Base-by-base conservation (phyloP, 805 yeast species). In the Pichia membranifaciens region DNA sequence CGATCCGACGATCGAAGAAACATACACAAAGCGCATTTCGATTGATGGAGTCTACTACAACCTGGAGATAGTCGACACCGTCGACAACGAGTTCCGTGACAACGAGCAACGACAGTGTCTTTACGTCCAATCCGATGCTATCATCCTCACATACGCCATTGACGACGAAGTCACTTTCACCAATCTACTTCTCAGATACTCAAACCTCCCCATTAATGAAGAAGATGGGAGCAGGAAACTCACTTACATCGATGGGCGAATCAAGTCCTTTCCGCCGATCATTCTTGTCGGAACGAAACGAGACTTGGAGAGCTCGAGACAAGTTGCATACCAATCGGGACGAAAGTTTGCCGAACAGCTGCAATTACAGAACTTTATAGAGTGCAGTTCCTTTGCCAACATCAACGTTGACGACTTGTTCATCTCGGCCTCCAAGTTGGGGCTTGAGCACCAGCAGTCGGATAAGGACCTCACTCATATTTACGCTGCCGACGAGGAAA, bases 401-500 rank as follows among this genome's bases (percentile, higher is more conserved):
- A 76, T 84, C 36, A 85, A 87, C 58, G 85, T 90, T 20, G 89
- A 84, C 54, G 87, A 86, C 56, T 86, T 88, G 0, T 90, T 90
- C 57, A 70, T 77, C 15, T 18, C 9, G 1, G 58, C 59, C 2
- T 51, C 54, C 20, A 47, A 53, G 17, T 32, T 50, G 23, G 55
- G 54, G 10, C 10, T 45, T 3, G 29, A 50, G 9, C 41, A 51
- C 37, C 44, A 45, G 21, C 29, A 39, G 7, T 40, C 48, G 4
- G 53, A 52, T 4, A 37, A 50, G 10, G 52, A 56, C 39, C 20
- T 43, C 5, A 48, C 50, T 31, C 41, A 48, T 13, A n/a, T 48
- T 3, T 48, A 43, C 29, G 31, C 33, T 3, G 41, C 15, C 15
- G 50, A 47, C 15, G 50, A 43, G 12, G 43, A 34, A 4, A 38